A percentile compares a stretch with the other conserved stretches of the same genome.
Conservation (phyloP, 176 grass and related monocot genomes). For the Lolium perenne region DNA sequence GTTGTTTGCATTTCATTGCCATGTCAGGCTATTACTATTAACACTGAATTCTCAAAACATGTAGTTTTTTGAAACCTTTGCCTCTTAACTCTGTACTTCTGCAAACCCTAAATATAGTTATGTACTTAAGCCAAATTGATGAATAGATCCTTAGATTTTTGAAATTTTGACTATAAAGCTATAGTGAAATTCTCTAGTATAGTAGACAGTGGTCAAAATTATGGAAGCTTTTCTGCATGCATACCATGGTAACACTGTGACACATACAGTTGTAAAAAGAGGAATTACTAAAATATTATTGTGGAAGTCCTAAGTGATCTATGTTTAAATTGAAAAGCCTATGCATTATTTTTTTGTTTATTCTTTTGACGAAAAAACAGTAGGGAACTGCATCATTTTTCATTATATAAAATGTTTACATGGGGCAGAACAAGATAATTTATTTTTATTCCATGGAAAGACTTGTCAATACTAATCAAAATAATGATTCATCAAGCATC, state of each 20-base stretch:
- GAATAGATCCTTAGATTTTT: neutral
- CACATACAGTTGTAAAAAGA: neutral
- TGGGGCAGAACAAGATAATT: neutral
- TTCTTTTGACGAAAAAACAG: too few relatives aligned
- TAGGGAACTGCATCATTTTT: too few relatives aligned
- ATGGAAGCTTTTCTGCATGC: neutral
- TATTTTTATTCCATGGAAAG: neutral
- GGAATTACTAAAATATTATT: neutral
- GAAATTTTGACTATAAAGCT: neutral
- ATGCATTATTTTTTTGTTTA: neutral
- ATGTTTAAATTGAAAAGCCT: neutral
- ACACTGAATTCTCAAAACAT: slow-evolving; percentile 22
- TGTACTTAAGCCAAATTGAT: neutral
- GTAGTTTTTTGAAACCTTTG: neutral
- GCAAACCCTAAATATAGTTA: neutral
- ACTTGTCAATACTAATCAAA: slow-evolving; percentile 22
- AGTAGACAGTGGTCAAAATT: neutral
- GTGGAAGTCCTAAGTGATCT: neutral
- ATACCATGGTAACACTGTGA: neutral
- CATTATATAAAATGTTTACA: too few relatives aligned
- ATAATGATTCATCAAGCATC: slow-evolving; percentile 11
- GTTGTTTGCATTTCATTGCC: neutral
- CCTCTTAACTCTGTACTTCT: neutral
- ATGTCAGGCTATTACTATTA: neutral
- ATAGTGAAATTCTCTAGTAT: neutral